Evolutionary conservation across 139 green algal genomes (phyloP).

Genomic region (Diplosphaera chodatii): DNA sequence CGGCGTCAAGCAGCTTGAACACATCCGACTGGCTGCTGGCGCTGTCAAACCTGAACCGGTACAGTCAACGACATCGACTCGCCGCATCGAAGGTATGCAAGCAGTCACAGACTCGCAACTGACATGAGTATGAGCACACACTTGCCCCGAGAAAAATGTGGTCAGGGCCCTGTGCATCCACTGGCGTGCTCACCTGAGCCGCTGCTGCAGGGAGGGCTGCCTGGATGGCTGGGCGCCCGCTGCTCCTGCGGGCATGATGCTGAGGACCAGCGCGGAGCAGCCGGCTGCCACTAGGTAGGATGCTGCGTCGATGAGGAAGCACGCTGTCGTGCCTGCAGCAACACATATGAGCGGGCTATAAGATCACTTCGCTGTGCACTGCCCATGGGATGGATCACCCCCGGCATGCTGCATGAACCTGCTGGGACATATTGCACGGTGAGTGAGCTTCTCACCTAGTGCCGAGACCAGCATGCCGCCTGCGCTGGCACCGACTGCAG

Average conservation of each 20-base stretch:
- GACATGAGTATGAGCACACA: no score
- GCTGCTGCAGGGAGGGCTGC: not conserved
- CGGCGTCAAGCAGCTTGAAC: not conserved
- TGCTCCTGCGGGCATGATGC: no score
- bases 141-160: no score
- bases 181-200: not conserved
- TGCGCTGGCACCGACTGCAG: slow-evolving; percentile 29
- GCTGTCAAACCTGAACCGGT: not conserved
- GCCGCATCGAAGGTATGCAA: no score
- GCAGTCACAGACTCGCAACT: no score
- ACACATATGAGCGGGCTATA: no score
- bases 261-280: not conserved
- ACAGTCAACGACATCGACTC: no score
- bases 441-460: not conserved
- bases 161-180: no score
- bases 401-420: no score
- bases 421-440: not conserved
- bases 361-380: no score
- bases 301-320: slow-evolving; percentile 35
- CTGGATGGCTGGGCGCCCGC: no score
- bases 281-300: slow-evolving; percentile 30
- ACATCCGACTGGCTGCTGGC: not conserved
- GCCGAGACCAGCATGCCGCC: slow-evolving; percentile 24
- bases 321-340: slow-evolving; percentile 12
- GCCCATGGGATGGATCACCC: no score